Base-by-base conservation (phyloP, 2,329 filamentous ascomycete species). In the Pseudogymnoascus verrucosus region DNA sequence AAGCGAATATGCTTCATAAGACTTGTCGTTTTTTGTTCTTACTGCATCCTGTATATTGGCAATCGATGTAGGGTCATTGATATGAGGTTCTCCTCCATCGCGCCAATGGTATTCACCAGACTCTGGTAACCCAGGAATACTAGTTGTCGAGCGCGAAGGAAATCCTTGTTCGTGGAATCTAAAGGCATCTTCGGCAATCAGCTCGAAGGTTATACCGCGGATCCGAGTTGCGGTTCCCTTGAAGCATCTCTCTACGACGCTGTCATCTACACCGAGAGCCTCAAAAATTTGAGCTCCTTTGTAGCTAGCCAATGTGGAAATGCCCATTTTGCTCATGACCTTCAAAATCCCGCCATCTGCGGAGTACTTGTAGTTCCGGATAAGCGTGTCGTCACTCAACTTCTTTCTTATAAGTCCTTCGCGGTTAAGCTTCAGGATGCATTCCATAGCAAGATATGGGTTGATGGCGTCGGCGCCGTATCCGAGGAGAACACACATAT, bases 321-420 rank as follows among this genome's bases (percentile, higher is more conserved):
- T 98, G 80, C 93, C 93, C 93, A 98, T 98, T 82, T 98, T 98
- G 76, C 89, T 95, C 93, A 98, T 98, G 75, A 98, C 93, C 78
- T 98, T 98, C 68, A 98, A 82, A 68, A 98, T 96, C 79, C 93
- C 93, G 73, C 93, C 93, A 70, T 97, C 93, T 71, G 90, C 93
- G 67, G 93, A 97, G 76, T 96, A 90, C 79, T 96, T 96, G 83
- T 97, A 98, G 80, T 98, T 98, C 71, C 89, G 87, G 69, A 97
- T 93, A 64, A 97, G 86, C 71, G 88, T 84, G 66, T 96, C 88
- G 64, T 95, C 85, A 19, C 83, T 84, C 47, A 96, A 80, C 76
- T 95, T 89, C 83, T 96, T 96, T 76, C 92, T 89, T 76, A 97
- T 96, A 67, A 97, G 80, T 61, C 90, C 90, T 78, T 98, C 93